Percentiles rank a stretch among this genome's conserved stretches.
Evolutionary conservation across 2,329 filamentous ascomycete genomes (phyloP).

Genomic region (Neonectria sp.): DNA sequence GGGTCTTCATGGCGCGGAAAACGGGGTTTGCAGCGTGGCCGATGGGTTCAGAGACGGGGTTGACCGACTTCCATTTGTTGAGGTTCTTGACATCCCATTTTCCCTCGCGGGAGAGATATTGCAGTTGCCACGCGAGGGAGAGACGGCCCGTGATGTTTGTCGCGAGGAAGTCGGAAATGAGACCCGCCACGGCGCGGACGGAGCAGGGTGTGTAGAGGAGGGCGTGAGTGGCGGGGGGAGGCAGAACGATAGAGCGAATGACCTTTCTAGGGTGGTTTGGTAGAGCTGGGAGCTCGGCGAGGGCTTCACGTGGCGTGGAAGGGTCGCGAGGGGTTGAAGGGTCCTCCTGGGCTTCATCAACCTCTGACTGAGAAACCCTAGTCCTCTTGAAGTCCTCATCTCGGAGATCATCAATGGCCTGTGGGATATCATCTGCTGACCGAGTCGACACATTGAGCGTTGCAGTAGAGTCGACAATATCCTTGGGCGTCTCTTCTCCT

Average conservation of each 20-base stretch:
- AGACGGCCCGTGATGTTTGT: constrained; percentile 83
- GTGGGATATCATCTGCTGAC: constrained; percentile 51
- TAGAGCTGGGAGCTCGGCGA: constrained; percentile 62
- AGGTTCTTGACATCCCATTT: constrained; percentile 99
- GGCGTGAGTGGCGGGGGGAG: constrained; percentile 84
- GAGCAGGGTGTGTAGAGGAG: constrained; percentile 85
- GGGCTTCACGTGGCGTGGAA: constrained; percentile 61
- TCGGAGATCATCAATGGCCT: constrained; percentile 53
- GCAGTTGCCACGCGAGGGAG: constrained; percentile 90
- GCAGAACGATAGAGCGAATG: constrained; percentile 80
- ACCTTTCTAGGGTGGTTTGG: constrained; percentile 65
- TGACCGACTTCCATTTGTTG: constrained; percentile 88
- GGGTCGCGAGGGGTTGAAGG: constrained; percentile 58
- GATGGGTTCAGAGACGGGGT: constrained; percentile 84
- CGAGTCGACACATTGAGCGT: constrained; percentile 58
- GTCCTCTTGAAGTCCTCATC: constrained; percentile 46
- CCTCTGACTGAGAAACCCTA: constrained; percentile 38
- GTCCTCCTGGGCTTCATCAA: constrained; percentile 34
- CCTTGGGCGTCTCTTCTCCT: constrained; percentile 48
- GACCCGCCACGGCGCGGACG: constrained; percentile 82
- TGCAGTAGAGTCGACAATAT: constrained; percentile 63
- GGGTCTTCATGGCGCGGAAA: constrained; percentile 93
- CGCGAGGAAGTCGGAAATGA: constrained; percentile 87
- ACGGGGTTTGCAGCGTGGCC: constrained; percentile 67
- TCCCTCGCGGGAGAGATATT: constrained; percentile 88